Evolutionary conservation across 352 stramenopile species (phyloP), one percentile per base, ranked within the genome.

Genomic region (Aphanomyces euteiches): DNA sequence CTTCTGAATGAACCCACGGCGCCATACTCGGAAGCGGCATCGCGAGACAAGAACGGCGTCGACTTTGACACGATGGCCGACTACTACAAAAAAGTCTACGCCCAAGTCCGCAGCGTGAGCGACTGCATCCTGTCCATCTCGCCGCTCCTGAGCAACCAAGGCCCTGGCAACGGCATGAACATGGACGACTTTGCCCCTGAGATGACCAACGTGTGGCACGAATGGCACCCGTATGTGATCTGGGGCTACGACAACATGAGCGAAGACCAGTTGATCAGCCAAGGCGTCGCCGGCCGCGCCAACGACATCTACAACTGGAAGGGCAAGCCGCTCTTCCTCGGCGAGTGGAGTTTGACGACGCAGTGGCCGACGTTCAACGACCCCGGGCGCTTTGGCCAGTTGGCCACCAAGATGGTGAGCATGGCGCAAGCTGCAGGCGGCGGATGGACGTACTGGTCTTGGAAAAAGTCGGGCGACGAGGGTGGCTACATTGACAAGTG

Each of bases 211-310:
- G 71, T 80, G 19, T 80, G 75, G 77, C 39, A 72, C 58, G 77
- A 79, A 39, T 83, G 77, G 77, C 77, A 83, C 59, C 75, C 77
- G 64, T 83, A 80, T 50, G 76, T 78, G 40, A 78, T 75, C 40
- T 80, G 74, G 71, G 77, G 77, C n/a, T 74, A 74, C 41, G 77
- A 80, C 43, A 47, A 69, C 47, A 36, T 47, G 8, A 53, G 48
- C 39, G 54, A 68, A 36, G 37, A 68, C 34, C 19, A 75, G 36
- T 43, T 77, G 15, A 10, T 74, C 34, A 28, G 2, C 28, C 5
- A 57, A 10, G 61, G 13, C 17, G 56, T 59, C 10, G 19, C 39
- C 2, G 28, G 7, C 7, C 72, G 72, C 38, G 45, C 8, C 12
- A 58, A 47, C 17, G 60, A 70, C 45, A 70, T 80, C 7, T 21